These are phyloP conservation scores for Paecilomyces sp. DNA, from an alignment of 2,329 filamentous ascomycete species.

Conservation along the genomic window DNA sequence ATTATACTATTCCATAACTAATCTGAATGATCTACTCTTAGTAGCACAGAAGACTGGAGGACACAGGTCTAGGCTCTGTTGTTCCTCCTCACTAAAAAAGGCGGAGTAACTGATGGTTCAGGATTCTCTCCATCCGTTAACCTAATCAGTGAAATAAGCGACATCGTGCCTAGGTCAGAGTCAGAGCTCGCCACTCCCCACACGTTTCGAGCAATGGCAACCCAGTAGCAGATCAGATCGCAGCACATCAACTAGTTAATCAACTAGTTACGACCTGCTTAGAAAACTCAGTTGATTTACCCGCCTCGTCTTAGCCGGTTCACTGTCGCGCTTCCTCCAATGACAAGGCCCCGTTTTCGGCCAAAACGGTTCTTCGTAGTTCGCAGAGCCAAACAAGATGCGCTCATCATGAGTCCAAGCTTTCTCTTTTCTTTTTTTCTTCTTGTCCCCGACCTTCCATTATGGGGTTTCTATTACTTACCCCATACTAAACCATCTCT, in stretches of 20 bases:
- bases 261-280: not conserved
- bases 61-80: not conserved
- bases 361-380: not conserved
- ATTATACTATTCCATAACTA: not conserved
- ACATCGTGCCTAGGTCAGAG: not conserved
- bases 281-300: constrained; percentile 9
- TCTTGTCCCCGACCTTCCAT: not conserved
- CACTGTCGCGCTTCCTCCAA: constrained; percentile 6
- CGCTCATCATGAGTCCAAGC: constrained; percentile 1
- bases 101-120: not conserved
- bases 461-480: not conserved
- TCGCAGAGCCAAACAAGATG: not conserved
- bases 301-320: constrained; percentile 12
- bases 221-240: not conserved
- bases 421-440: not conserved
- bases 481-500: not conserved
- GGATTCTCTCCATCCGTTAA: not conserved
- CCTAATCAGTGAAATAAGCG: not conserved
- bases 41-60: not conserved
- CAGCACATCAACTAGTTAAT: not conserved
- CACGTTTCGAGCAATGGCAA: not conserved
- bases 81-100: not conserved
- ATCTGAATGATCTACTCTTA: not conserved
- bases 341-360: not conserved
- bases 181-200: constrained; percentile 1